phyloP scores from a whole-genome alignment of 2,329 filamentous ascomycete genomes.

The Fusarium albosuccineum region DNA sequence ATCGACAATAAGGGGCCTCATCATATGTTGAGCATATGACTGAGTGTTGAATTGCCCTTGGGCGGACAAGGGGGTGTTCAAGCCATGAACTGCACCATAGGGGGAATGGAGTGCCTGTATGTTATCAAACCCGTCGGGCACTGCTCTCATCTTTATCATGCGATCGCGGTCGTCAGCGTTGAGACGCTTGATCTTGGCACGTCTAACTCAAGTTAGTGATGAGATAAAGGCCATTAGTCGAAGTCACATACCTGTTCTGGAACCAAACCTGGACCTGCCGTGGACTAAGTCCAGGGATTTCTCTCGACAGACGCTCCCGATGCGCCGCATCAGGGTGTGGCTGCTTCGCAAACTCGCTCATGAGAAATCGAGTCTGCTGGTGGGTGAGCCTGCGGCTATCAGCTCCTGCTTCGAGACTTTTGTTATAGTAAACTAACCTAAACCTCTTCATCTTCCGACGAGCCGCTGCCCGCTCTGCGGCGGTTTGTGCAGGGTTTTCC shows the following conservation, averaged over 20 bases:
- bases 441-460: slow-evolving; percentile 83
- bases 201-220: slow-evolving; percentile 56
- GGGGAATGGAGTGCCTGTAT: slow-evolving; percentile 76
- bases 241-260: slow-evolving; percentile 83
- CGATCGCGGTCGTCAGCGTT: slow-evolving; percentile 78
- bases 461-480: slow-evolving; percentile 69
- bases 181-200: slow-evolving; percentile 79
- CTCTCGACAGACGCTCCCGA: slow-evolving; percentile 85
- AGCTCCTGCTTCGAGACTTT: slow-evolving; percentile 44
- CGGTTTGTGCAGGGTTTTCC: slow-evolving; percentile 60
- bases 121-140: slow-evolving; percentile 79
- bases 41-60: slow-evolving; percentile 63
- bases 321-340: slow-evolving; percentile 94
- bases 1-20: slow-evolving; percentile 77
- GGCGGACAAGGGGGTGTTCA: slow-evolving; percentile 62
- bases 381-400: slow-evolving; percentile 80
- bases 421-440: slow-evolving; percentile 63
- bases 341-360: slow-evolving; percentile 97
- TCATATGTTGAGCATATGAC: slow-evolving; percentile 70
- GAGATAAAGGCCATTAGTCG: background rate
- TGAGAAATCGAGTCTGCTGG: slow-evolving; percentile 95
- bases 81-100: slow-evolving; percentile 71
- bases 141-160: slow-evolving; percentile 79
- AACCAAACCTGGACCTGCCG: slow-evolving; percentile 99
- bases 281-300: slow-evolving; percentile 92